These are phyloP conservation scores for Karstenula rhodostoma DNA, from an alignment of 2,329 filamentous ascomycete species.

Conservation along the genomic window DNA sequence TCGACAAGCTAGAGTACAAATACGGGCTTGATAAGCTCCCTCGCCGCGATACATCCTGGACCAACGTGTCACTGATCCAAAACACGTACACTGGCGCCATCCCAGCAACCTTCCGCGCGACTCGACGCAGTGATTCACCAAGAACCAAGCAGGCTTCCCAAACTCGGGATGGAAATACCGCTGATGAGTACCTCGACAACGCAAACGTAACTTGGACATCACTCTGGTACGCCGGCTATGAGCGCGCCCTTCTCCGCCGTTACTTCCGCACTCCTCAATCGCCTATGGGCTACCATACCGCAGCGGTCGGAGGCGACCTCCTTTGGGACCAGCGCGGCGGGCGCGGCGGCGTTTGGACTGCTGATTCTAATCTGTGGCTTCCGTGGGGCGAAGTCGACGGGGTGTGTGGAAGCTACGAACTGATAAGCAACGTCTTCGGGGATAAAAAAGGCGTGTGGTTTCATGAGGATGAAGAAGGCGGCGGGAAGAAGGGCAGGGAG, in stretches of 20 bases:
- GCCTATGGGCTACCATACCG: slow-evolving; percentile 53
- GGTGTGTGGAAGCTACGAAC: slow-evolving; percentile 43
- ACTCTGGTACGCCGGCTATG: slow-evolving; percentile 60
- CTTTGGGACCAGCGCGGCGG: slow-evolving; percentile 62
- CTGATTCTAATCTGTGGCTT: slow-evolving; percentile 56
- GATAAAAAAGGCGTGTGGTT: slow-evolving; percentile 56
- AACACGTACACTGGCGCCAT: slow-evolving; percentile 59
- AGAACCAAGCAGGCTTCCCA: neutral
- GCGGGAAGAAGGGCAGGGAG: slow-evolving; percentile 23
- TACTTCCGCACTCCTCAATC: slow-evolving; percentile 57
- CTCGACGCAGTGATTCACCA: slow-evolving; percentile 10
- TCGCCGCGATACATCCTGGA: slow-evolving; percentile 53
- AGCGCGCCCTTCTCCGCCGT: slow-evolving; percentile 59
- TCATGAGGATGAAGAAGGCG: slow-evolving; percentile 35
- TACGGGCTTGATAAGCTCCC: slow-evolving; percentile 54
- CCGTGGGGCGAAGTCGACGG: slow-evolving; percentile 57
- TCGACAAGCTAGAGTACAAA: slow-evolving; percentile 37
- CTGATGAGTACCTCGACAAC: slow-evolving; percentile 35
- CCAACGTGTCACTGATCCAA: slow-evolving; percentile 54
- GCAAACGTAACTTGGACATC: slow-evolving; percentile 51
- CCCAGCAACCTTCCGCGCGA: slow-evolving; percentile 55
- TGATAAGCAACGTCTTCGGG: slow-evolving; percentile 56
- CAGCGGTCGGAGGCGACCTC: slow-evolving; percentile 56
- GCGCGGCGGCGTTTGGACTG: slow-evolving; percentile 63
- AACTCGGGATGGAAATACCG: neutral